Conservation (phyloP, 179 eudicot species). For the Beta corolliflora region DNA sequence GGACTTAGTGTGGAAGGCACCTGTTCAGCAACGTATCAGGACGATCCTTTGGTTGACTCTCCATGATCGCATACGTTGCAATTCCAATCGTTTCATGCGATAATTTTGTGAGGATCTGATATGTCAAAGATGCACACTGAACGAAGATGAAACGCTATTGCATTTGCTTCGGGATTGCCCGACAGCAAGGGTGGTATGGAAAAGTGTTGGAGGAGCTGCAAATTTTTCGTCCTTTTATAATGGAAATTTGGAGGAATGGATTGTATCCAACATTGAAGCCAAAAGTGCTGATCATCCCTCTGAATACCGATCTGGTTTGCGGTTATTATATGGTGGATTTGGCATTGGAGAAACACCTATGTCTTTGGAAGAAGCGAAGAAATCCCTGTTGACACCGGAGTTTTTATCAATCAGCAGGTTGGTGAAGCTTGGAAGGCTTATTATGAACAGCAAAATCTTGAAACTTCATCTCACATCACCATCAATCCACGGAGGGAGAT, state of each 20-base stretch:
- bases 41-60: too few relatives aligned
- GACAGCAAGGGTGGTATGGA: not conserved
- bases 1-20: not conserved
- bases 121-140: not conserved
- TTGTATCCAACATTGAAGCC: not conserved
- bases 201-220: not conserved
- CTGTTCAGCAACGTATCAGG: too few relatives aligned
- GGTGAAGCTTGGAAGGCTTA: not conserved
- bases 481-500: not conserved
- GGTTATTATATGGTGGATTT: not conserved
- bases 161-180: not conserved
- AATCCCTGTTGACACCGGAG: not conserved
- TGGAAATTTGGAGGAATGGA: not conserved
- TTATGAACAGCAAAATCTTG: too few relatives aligned
- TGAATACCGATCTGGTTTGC: not conserved
- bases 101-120: not conserved
- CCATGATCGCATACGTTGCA: too few relatives aligned
- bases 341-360: not conserved
- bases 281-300: too few relatives aligned
- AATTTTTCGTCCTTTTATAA: not conserved
- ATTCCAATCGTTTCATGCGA: too few relatives aligned
- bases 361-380: not conserved
- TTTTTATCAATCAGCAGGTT: not conserved
- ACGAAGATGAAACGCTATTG: not conserved
- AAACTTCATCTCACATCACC: not conserved